Evolutionary conservation across 495 filamentous ascomycete species (phyloP).

Genomic region (Penicillium samsonianum): DNA sequence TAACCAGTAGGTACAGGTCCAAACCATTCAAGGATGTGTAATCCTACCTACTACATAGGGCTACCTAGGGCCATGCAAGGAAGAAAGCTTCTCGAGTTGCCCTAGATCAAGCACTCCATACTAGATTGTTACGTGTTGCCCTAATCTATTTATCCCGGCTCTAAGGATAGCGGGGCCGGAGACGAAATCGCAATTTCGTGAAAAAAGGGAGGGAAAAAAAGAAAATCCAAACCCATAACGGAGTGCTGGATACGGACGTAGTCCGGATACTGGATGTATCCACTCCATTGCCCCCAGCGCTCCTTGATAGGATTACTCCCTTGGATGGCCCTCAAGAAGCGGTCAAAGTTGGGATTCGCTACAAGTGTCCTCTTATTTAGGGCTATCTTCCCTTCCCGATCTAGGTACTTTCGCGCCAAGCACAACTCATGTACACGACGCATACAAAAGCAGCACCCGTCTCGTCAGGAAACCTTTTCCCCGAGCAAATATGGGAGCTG

Average conservation of each 20-base stretch:
- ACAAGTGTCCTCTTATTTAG: neutral
- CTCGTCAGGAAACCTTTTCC: neutral
- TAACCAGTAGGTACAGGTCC: neutral
- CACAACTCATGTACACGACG: neutral
- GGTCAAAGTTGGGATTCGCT: conserved; percentile 15
- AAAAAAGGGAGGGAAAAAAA: neutral
- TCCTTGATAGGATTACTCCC: neutral
- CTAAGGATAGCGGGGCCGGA: conserved; percentile 19
- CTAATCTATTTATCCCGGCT: neutral
- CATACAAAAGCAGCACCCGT: neutral
- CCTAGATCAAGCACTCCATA: neutral
- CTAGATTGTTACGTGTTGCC: neutral
- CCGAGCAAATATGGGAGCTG: neutral
- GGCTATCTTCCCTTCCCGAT: neutral
- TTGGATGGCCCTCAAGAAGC: conserved; percentile 11
- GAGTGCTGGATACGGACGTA: neutral
- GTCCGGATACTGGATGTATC: neutral
- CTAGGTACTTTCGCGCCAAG: neutral
- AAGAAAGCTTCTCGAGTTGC: conserved; percentile 11
- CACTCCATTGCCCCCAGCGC: neutral
- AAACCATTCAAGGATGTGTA: neutral
- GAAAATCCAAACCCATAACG: neutral
- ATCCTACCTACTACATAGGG: neutral
- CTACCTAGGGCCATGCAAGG: neutral
- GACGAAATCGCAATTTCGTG: neutral